phyloP scores from a whole-genome alignment of 2,329 filamentous ascomycete genomes.

The Diaporthe citriasiana region DNA sequence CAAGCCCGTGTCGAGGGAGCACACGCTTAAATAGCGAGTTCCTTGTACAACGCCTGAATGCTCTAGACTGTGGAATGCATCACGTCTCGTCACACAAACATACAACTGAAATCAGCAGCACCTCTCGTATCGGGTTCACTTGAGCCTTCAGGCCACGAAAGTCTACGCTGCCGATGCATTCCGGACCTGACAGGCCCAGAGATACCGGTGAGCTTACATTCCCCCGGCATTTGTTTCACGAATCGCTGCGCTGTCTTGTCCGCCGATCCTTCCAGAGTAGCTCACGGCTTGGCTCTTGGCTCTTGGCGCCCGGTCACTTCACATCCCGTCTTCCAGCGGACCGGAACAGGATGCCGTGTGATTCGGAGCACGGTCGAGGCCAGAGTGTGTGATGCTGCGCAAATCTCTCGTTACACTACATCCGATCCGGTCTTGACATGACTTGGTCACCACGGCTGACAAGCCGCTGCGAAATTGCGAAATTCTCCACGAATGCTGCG shows the following conservation, averaged over 20 bases:
- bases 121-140: not conserved
- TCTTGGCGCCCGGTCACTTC: slow-evolving; percentile 21
- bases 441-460: not conserved
- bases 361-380: not conserved
- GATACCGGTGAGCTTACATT: slow-evolving; percentile 2
- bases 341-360: slow-evolving; percentile 1
- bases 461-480: not conserved
- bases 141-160: not conserved
- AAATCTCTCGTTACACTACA: not conserved
- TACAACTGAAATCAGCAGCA: not conserved
- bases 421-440: not conserved
- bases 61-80: not conserved
- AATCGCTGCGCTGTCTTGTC: slow-evolving; percentile 31
- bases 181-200: not conserved
- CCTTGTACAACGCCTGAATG: no score
- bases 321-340: slow-evolving; percentile 1
- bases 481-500: not conserved
- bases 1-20: slow-evolving; percentile 1
- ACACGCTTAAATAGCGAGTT: no score
- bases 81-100: not conserved
- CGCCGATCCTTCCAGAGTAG: slow-evolving; percentile 23
- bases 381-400: not conserved
- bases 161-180: not conserved
- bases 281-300: slow-evolving; percentile 31
- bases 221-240: slow-evolving; percentile 15